These are phyloP conservation scores for Chaetomium sp. DNA, from an alignment of 2,329 filamentous ascomycete species.

Conservation along the genomic window DNA sequence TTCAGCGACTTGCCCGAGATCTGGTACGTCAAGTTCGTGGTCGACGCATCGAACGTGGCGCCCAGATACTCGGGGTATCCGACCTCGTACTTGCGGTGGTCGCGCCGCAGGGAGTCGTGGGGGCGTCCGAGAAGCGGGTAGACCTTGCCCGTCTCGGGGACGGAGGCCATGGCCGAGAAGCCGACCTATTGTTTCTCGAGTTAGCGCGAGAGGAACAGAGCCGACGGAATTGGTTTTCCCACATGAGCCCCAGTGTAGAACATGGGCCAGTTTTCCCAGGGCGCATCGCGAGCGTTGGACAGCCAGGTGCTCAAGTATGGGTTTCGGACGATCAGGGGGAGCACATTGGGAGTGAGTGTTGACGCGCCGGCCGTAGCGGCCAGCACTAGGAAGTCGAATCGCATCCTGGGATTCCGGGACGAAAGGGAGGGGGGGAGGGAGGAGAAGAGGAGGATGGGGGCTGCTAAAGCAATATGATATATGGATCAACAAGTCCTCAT, in stretches of 20 bases:
- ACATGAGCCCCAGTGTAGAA: constrained; percentile 42
- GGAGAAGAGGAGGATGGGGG: neutral
- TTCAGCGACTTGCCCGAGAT: constrained; percentile 39
- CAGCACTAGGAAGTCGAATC: constrained; percentile 39
- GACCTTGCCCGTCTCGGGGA: constrained; percentile 47
- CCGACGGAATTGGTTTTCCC: constrained; percentile 17
- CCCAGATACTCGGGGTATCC: constrained; percentile 48
- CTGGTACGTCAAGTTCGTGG: constrained; percentile 53
- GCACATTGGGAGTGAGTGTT: constrained; percentile 56
- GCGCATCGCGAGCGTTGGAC: constrained; percentile 67
- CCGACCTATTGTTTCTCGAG: constrained; percentile 43
- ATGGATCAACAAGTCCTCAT: constrained; percentile 4
- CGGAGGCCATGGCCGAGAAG: constrained; percentile 53
- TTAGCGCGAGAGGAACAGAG: constrained; percentile 11
- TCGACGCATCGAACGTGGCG: constrained; percentile 52
- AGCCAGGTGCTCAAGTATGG: constrained; percentile 65
- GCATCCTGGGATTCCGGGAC: constrained; percentile 34
- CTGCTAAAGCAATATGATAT: neutral
- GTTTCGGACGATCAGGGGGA: constrained; percentile 61
- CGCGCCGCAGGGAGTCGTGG: constrained; percentile 49
- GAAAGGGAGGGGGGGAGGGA: neutral
- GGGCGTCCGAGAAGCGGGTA: constrained; percentile 56
- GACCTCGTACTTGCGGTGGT: constrained; percentile 43
- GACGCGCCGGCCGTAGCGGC: constrained; percentile 49
- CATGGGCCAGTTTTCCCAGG: constrained; percentile 85